Base-by-base conservation (phyloP, 2,329 filamentous ascomycete species). In the Zarea fungicola region DNA sequence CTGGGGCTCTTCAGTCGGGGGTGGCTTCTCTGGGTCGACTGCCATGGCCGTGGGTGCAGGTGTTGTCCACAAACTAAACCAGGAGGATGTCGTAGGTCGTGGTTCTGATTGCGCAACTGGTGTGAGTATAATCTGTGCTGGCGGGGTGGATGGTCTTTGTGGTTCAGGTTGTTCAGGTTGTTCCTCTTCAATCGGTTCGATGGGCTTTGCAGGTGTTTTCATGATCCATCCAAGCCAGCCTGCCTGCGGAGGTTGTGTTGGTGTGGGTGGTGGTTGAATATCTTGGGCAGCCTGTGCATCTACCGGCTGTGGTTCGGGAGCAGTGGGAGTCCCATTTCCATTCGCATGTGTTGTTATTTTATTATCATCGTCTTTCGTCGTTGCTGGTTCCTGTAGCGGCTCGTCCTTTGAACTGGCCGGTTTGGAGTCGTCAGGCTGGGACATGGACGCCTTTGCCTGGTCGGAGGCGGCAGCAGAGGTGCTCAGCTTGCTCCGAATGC, bases 151-250 rank as follows among this genome's bases (percentile, higher is more conserved):
- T 2, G 59, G 60, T 6, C 55, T n/a, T n/a, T n/a, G n/a, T n/a
- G n/a, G n/a, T n/a, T n/a, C 54, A 23, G 18, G 42, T 34, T 11
- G 11, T 13, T 49, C 26, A 16, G 49, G 49, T 31, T 43, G 19
- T 34, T 42, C 32, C 41, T 51, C 49, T 18, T 6, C 19, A 13
- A 41, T 40, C 4, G 45, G 6, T 39, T 49, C 39, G 7, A 50
- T 18, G 21, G 58, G 54, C 8, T 55, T 55, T 23, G 62, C 63
- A 8, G 62, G 58, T 11, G 56, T 54, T 42, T 53, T 64, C 14
- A 58, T 60, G 58, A 78, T 65, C 78, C 80, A 82, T 26, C 75
- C 72, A 14, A 81, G 62, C 80, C 79, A 83, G 18, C 76, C 70
- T 22, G 74, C 71, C 19, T 52, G 51, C 26, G 50, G 37, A 11